Conservation (phyloP, 805 yeast genomes). For the Saturnispora serradocipensis region DNA sequence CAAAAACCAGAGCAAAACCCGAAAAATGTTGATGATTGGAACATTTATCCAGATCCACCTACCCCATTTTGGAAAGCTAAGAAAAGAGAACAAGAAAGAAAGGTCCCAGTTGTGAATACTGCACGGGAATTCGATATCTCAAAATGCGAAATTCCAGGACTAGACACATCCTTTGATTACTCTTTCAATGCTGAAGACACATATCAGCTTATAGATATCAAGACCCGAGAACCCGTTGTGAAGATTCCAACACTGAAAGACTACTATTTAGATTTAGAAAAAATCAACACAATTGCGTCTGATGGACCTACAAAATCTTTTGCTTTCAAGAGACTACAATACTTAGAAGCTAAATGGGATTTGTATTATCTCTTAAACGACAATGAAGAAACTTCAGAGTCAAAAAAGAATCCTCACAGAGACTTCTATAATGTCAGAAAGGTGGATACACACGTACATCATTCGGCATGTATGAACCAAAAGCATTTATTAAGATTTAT, state of each 20-base stretch:
- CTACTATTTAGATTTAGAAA: conserved; percentile 75
- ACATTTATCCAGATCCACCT: conserved; percentile 88
- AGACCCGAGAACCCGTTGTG: conserved; percentile 32
- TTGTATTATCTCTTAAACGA: conserved; percentile 81
- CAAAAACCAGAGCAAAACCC: conserved; percentile 80
- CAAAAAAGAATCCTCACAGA: conserved; percentile 91
- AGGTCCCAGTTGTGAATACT: not conserved
- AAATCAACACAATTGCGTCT: conserved; percentile 62
- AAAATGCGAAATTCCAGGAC: conserved; percentile 47
- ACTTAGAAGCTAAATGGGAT: conserved; percentile 95
- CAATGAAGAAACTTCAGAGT: conserved; percentile 82
- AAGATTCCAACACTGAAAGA: conserved; percentile 78
- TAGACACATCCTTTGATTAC: conserved; percentile 33
- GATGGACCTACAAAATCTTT: conserved; percentile 97
- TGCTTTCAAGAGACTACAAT: conserved; percentile 89
- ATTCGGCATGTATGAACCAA: conserved; percentile 98
- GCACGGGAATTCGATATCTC: conserved; percentile 43
- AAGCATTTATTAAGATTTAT: conserved; percentile 91
- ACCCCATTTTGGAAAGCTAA: conserved; percentile 65
- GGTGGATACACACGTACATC: conserved; percentile 98
- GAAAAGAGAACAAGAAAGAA: not conserved
- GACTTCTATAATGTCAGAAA: conserved; percentile 95
- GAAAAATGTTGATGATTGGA: conserved; percentile 66
- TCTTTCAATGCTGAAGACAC: conserved; percentile 55
- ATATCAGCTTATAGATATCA: conserved; percentile 36